phyloP scores from a whole-genome alignment of 2,329 filamentous ascomycete genomes.

The Aspergillus neotritici region DNA sequence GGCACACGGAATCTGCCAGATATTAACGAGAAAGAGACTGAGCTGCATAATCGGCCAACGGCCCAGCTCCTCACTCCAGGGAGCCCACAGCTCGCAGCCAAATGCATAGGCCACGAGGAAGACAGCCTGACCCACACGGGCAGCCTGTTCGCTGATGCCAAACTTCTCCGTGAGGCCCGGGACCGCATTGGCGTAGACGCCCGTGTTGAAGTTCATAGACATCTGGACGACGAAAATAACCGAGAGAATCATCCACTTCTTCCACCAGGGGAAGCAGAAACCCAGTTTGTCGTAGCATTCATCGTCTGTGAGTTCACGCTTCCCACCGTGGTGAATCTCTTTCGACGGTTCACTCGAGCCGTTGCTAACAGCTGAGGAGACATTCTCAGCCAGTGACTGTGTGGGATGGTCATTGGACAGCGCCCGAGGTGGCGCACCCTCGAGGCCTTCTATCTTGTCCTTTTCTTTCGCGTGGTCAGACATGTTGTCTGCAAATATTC shows the following conservation, averaged over 20 bases:
- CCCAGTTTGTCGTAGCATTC: constrained; percentile 61
- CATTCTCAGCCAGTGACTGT: too few relatives aligned
- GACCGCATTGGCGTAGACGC: constrained; percentile 65
- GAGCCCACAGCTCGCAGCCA: constrained; percentile 84
- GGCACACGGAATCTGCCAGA: constrained; percentile 69
- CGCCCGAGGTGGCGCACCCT: too few relatives aligned
- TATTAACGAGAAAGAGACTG: constrained; percentile 67
- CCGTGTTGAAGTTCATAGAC: constrained; percentile 75
- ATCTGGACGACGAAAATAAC: constrained; percentile 69
- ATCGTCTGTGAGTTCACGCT: constrained; percentile 42
- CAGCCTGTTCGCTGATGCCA: constrained; percentile 60
- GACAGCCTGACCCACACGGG: constrained; percentile 66
- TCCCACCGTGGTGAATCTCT: constrained; percentile 16
- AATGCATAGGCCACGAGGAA: constrained; percentile 78
- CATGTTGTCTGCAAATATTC: too few relatives aligned
- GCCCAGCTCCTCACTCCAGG: constrained; percentile 78
- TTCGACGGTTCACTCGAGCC: constrained; percentile 5
- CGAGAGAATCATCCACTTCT: constrained; percentile 67
- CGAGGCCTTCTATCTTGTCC: too few relatives aligned
- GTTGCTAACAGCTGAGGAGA: too few relatives aligned
- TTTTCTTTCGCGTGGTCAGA: too few relatives aligned
- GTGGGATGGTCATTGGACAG: too few relatives aligned
- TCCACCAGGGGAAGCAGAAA: constrained; percentile 50
- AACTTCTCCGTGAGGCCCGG: constrained; percentile 61
- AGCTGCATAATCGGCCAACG: constrained; percentile 69